Percentiles rank a stretch among this genome's conserved stretches.
phyloP scores from a whole-genome alignment of 352 stramenopile species.

The Phytophthora nicotianae region DNA sequence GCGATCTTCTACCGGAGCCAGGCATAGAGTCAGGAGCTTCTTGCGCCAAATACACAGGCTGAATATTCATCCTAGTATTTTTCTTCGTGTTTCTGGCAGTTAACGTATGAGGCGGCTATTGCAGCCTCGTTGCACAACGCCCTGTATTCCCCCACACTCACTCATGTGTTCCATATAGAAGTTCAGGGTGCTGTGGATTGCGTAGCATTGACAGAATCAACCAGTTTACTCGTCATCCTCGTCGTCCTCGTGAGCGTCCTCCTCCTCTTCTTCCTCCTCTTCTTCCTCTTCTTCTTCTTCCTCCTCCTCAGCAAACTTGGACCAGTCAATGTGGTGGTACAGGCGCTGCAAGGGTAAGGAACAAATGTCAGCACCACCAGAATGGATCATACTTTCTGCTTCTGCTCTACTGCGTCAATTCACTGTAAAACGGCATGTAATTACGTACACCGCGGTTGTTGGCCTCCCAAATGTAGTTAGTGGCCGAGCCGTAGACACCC shows the following conservation, averaged over 20 bases:
- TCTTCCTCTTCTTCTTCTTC: slow-evolving; percentile 63
- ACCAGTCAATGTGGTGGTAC: slow-evolving; percentile 91
- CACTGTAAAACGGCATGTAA: neutral
- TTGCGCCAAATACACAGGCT: slow-evolving; percentile 5
- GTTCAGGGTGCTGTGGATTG: slow-evolving; percentile 17
- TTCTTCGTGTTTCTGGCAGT: slow-evolving; percentile 42
- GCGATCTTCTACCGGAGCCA: slow-evolving; percentile 3
- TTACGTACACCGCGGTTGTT: slow-evolving; percentile 81
- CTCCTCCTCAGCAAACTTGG: slow-evolving; percentile 85
- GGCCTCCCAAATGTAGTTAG: slow-evolving; percentile 82
- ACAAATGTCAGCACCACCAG: slow-evolving; percentile 41
- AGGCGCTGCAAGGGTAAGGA: slow-evolving; percentile 49
- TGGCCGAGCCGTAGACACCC: slow-evolving; percentile 73
- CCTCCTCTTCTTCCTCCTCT: slow-evolving; percentile 39
- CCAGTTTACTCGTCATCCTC: slow-evolving; percentile 40
- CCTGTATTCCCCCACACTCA: slow-evolving; percentile 6
- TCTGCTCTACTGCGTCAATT: neutral
- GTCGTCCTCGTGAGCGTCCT: slow-evolving; percentile 40
- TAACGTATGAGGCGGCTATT: slow-evolving; percentile 20
- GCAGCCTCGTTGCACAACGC: slow-evolving; percentile 1
- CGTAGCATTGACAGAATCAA: slow-evolving; percentile 14
- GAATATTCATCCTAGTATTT: slow-evolving; percentile 22
- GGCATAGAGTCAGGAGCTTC: slow-evolving; percentile 10
- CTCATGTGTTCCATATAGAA: slow-evolving; percentile 11
- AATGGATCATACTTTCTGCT: slow-evolving; percentile 30